Percentiles rank a stretch among this genome's conserved stretches.
Evolutionary conservation across 2,329 filamentous ascomycete species (phyloP).

Genomic region (Dothiorella sarmentorum): DNA sequence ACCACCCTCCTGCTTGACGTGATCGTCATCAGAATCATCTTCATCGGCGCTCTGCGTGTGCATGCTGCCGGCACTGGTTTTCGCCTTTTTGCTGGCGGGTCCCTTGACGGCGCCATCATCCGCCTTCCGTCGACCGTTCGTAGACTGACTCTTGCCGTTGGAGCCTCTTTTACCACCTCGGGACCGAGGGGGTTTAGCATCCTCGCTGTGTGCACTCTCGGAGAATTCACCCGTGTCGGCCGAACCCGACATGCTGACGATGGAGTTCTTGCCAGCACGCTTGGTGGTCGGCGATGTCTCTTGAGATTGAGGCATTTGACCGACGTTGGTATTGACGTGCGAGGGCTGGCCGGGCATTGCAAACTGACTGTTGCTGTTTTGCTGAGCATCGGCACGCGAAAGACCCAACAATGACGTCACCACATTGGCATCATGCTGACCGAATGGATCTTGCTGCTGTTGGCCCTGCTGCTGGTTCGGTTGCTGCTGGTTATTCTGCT

Average conservation of each 20-base stretch:
- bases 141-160: slow-evolving; percentile 32
- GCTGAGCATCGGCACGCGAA: slow-evolving; percentile 16
- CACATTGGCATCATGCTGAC: slow-evolving; percentile 76
- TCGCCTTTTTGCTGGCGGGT: slow-evolving; percentile 68
- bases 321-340: slow-evolving; percentile 35
- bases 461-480: slow-evolving; percentile 35
- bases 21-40: slow-evolving; percentile 49
- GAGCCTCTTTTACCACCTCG: slow-evolving; percentile 32
- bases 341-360: slow-evolving; percentile 41
- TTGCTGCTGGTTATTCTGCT: slow-evolving; percentile 44
- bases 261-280: slow-evolving; percentile 47
- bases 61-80: slow-evolving; percentile 51
- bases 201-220: slow-evolving; percentile 65
- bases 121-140: slow-evolving; percentile 65
- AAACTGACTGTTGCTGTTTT: slow-evolving; percentile 51
- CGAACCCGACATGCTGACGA: slow-evolving; percentile 56
- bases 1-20: slow-evolving; percentile 33
- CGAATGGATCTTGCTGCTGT: slow-evolving; percentile 61
- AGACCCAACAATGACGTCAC: slow-evolving; percentile 18
- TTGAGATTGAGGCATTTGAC: slow-evolving; percentile 44
- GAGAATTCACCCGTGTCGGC: slow-evolving; percentile 62
- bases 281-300: slow-evolving; percentile 48
- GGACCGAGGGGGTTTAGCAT: slow-evolving; percentile 60
- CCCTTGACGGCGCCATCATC: slow-evolving; percentile 66
- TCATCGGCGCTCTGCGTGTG: slow-evolving; percentile 41